phyloP scores from a whole-genome alignment of 2,329 filamentous ascomycete species.

The Calycina marina region DNA sequence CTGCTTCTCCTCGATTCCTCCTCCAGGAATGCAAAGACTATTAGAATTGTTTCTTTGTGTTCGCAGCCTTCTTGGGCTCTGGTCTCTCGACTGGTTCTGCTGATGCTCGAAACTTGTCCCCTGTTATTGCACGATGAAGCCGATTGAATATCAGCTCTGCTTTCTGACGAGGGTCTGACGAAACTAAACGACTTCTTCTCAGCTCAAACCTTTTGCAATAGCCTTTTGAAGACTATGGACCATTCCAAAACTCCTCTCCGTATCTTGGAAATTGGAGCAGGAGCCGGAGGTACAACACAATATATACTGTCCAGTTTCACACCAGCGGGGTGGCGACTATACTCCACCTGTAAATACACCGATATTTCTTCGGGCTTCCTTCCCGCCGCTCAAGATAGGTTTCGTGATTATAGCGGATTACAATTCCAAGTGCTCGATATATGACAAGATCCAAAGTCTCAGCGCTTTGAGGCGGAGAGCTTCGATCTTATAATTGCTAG shows the following conservation, averaged over 20 bases:
- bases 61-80: not conserved
- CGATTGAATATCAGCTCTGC: not conserved
- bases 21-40: no score
- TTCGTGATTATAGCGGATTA: conserved; percentile 18
- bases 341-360: conserved; percentile 10
- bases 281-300: conserved; percentile 14
- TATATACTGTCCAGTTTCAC: conserved; percentile 7
- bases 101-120: not conserved
- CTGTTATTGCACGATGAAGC: not conserved
- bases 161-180: not conserved
- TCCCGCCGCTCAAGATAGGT: conserved; percentile 20
- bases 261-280: conserved; percentile 22
- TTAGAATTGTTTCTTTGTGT: not conserved
- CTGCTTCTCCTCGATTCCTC: no score
- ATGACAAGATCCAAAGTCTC: conserved; percentile 17
- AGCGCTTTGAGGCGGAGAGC: conserved; percentile 22
- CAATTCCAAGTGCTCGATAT: conserved; percentile 23
- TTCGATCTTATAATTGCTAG: conserved; percentile 19
- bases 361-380: conserved; percentile 22
- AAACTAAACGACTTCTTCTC: not conserved
- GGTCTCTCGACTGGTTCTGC: not conserved
- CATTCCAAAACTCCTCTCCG: conserved; percentile 8
- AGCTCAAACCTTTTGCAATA: no score
- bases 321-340: conserved; percentile 2
- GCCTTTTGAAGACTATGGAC: not conserved